Evolutionary conservation across 495 filamentous ascomycete genomes (phyloP).

Genomic region (Echria macrotheca): DNA sequence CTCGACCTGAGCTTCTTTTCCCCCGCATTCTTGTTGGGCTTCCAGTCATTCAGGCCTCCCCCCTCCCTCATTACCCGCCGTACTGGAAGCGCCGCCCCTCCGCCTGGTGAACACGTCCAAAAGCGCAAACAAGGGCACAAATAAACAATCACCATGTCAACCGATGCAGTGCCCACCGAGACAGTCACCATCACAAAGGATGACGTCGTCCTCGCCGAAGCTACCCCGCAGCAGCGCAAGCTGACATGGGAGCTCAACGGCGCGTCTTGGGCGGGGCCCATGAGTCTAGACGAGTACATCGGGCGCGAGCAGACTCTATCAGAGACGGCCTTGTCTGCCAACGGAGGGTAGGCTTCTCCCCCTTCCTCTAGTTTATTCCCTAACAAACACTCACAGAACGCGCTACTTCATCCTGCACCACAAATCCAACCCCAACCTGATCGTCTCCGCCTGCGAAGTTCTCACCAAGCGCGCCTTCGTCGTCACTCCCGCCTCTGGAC

Average conservation of each 20-base stretch:
- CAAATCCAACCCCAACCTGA: slow-evolving; percentile 12
- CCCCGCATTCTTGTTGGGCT: no score
- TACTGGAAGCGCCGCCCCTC: not conserved
- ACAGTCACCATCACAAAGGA: not conserved
- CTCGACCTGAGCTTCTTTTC: no score
- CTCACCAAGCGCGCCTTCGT: slow-evolving; percentile 11
- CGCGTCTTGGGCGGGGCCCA: slow-evolving; percentile 18
- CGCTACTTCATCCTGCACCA: slow-evolving; percentile 18
- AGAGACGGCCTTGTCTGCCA: slow-evolving; percentile 12
- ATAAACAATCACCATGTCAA: slow-evolving; percentile 6
- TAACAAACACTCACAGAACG: not conserved
- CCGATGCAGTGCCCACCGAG: not conserved
- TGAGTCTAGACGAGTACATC: slow-evolving; percentile 17
- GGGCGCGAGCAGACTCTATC: slow-evolving; percentile 16
- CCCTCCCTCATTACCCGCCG: not conserved
- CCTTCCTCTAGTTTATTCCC: not conserved
- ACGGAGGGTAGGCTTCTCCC: slow-evolving; percentile 5
- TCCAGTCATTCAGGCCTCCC: no score
- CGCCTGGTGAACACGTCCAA: not conserved
- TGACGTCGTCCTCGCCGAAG: slow-evolving; percentile 14
- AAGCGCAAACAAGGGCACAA: no score
- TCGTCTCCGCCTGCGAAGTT: slow-evolving; percentile 21
- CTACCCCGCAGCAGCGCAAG: slow-evolving; percentile 16
- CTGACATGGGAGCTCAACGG: slow-evolving; percentile 21
- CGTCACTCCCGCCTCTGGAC: not conserved